phyloP scores from a whole-genome alignment of 2,329 filamentous ascomycete species.

The Dactylellina cionopaga region DNA sequence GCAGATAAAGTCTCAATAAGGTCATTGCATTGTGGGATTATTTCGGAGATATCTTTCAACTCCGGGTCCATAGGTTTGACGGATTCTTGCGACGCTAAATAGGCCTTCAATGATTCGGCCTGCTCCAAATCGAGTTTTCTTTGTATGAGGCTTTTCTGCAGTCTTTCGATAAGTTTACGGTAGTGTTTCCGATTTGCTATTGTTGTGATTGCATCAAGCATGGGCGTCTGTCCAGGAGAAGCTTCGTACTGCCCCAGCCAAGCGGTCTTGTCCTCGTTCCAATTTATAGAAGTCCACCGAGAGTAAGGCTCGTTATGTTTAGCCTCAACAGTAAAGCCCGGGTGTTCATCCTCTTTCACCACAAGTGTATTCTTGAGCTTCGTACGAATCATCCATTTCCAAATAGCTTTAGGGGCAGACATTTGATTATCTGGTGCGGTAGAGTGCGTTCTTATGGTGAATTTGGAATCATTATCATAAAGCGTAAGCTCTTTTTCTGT shows the following conservation, averaged over 20 bases:
- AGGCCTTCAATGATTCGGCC: neutral
- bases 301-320: conserved; percentile 16
- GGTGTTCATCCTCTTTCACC: conserved; percentile 14
- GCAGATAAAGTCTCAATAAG: conserved; percentile 10
- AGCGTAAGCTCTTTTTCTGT: conserved; percentile 19
- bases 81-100: conserved; percentile 2
- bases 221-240: conserved; percentile 13
- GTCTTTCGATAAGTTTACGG: neutral
- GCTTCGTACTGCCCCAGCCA: conserved; percentile 25
- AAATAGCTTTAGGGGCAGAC: neutral
- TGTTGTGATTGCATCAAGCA: conserved; percentile 1
- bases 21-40: conserved; percentile 4
- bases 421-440: neutral
- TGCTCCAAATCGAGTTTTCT: neutral
- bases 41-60: conserved; percentile 6
- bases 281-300: neutral
- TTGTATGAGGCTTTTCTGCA: neutral
- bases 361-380: conserved; percentile 13
- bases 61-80: conserved; percentile 6
- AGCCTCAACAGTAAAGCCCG: conserved; percentile 8
- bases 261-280: neutral
- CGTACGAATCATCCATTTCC: neutral
- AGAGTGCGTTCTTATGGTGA: conserved; percentile 25
- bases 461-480: conserved; percentile 13
- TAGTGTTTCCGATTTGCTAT: conserved; percentile 13